Conservation (phyloP, 257 asterid genomes). For the Cynanchum wilfordii region DNA sequence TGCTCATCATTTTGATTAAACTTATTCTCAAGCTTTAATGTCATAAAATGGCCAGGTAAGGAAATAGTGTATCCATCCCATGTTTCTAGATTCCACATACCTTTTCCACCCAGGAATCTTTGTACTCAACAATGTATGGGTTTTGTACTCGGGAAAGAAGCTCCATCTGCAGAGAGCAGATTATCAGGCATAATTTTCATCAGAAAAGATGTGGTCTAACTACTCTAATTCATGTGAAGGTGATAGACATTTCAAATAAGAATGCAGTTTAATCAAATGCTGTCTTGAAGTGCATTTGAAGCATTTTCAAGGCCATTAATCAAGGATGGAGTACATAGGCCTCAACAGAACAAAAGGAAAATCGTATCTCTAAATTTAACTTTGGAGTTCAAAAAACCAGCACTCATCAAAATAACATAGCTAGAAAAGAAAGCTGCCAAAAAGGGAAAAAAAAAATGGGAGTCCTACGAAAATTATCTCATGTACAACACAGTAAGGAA, state of each 20-base stretch:
- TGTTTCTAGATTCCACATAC: constrained; percentile 31
- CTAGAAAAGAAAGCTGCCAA: too few species aligned
- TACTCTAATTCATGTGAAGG: not conserved
- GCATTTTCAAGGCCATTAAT: not conserved
- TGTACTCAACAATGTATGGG: constrained; percentile 90
- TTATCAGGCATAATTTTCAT: not conserved
- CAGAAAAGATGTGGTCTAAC: not conserved
- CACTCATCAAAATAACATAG: too few species aligned
- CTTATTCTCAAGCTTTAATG: not conserved
- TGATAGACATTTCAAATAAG: not conserved
- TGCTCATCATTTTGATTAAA: not conserved
- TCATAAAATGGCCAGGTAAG: not conserved
- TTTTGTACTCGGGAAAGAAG: constrained; percentile 74
- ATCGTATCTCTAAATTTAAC: not conserved
- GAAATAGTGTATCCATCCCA: not conserved
- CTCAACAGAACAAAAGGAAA: not conserved
- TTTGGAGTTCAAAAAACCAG: too few species aligned
- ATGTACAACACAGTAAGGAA: not conserved
- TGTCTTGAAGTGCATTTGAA: not conserved
- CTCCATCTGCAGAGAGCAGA: constrained; percentile 71
- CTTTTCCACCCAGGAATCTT: constrained; percentile 99
- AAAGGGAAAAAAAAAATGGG: too few species aligned
- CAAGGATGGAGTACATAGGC: not conserved
- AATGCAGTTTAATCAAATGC: not conserved
- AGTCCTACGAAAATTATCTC: not conserved